phyloP scores from a whole-genome alignment of 129 eudicot species.

The Logfia minima region DNA sequence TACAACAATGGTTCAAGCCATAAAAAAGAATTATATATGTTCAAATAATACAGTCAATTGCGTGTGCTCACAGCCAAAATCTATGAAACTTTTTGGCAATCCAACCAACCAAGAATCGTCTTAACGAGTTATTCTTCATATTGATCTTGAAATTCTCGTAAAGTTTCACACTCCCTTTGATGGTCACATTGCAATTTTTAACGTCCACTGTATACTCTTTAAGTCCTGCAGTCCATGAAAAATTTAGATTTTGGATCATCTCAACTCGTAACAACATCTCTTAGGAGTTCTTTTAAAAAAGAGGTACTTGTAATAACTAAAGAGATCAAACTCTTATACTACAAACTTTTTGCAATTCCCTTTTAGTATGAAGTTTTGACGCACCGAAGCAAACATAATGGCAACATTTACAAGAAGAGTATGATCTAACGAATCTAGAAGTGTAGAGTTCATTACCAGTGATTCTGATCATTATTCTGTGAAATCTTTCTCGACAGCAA shows the following conservation, averaged over 20 bases:
- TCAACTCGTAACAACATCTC: too few species aligned
- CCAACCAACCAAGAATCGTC: constrained; percentile 6
- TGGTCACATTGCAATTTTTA: constrained; percentile 22
- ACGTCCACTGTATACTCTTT: constrained; percentile 41
- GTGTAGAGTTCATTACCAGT: constrained; percentile 15
- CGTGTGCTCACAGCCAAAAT: background rate
- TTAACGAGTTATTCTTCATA: constrained; percentile 6
- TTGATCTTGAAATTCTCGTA: constrained; percentile 12
- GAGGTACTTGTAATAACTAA: too few species aligned
- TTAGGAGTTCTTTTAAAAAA: too few species aligned
- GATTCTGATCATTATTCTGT: constrained; percentile 35
- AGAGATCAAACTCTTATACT: too few species aligned
- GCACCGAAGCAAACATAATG: background rate
- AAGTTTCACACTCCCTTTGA: constrained; percentile 38
- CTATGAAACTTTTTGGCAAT: constrained; percentile 4
- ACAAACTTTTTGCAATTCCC: background rate
- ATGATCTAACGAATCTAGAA: background rate
- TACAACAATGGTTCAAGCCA: background rate
- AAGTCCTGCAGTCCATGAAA: constrained; percentile 33
- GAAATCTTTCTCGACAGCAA: constrained; percentile 45
- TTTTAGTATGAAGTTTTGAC: background rate
- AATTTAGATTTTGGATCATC: background rate
- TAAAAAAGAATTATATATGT: background rate
- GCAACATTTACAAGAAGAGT: background rate
- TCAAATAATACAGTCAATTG: background rate